Conservation (phyloP, 148 eudicot genomes). For the Silene uniflora region DNA sequence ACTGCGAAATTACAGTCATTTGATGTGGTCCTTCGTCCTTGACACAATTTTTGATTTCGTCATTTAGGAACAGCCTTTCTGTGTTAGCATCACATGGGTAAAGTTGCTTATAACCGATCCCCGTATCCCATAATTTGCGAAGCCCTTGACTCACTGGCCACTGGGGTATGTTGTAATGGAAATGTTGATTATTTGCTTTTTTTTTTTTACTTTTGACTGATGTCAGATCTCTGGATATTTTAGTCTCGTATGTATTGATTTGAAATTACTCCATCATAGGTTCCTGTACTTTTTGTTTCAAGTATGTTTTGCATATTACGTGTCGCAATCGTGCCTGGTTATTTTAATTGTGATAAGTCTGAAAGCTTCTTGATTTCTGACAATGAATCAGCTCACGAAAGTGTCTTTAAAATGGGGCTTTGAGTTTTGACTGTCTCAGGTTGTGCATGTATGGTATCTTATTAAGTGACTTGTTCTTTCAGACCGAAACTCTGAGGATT, state of each 20-base stretch:
- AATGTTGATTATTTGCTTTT: neutral
- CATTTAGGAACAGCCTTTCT: neutral
- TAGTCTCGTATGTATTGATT: neutral
- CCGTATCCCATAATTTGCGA: neutral
- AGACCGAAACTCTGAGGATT: conserved; percentile 12
- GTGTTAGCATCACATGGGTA: neutral
- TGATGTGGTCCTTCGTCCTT: no score
- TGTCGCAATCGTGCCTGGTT: neutral
- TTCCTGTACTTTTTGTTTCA: neutral
- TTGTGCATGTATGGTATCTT: neutral
- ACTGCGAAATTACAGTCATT: neutral
- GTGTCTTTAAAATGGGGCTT: neutral
- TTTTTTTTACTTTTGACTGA: neutral
- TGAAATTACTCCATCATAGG: neutral
- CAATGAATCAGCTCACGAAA: neutral
- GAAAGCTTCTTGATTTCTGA: neutral
- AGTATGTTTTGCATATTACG: neutral
- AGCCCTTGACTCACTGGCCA: neutral
- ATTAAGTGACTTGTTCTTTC: conserved; percentile 14
- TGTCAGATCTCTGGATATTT: neutral
- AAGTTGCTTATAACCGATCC: neutral
- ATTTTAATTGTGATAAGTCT: neutral
- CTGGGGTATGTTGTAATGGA: neutral
- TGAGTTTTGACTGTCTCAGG: neutral
- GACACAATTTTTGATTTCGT: no score